Base-by-base conservation (phyloP, 495 filamentous ascomycete genomes). In the Penicillium chermesinum region DNA sequence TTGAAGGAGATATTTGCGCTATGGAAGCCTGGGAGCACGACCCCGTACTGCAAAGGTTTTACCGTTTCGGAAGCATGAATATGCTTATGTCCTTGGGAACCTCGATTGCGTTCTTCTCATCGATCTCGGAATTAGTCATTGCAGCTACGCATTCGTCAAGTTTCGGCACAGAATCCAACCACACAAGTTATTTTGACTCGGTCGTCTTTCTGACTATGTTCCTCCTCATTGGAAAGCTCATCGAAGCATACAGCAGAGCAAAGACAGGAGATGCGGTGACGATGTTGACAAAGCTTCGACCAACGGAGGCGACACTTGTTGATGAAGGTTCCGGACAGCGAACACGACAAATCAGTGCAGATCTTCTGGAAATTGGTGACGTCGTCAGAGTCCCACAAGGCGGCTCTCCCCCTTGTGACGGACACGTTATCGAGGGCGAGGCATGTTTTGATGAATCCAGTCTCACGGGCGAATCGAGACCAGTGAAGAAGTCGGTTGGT, bases 61-160 rank as follows among this genome's bases (percentile, higher is more conserved):
- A 90, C 54, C 82, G 88, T 12, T 97, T 97, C 55, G 91, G 91
- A 13, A 96, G 90, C 67, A 97, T 97, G 91, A 94, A 96, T 57
- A 82, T 93, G 62, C 76, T 97, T 48, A 87, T 97, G 57, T 94
- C 87, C 7, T 72, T 91, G 12, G 91, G 93, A 7, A 95, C 93
- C 0, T 81, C 81, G 4, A 86, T 96, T 39, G 91, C 91, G 1
- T 97, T 96, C 58, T 72, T 95, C 55, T 79, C 88, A 0, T 95
- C 89, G 0, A 67, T 96, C 39, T 86, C 83, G 7, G 79, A 93
- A 41, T 74, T 97, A 46, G 83, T 86, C 18, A 76, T 85, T 34
- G 83, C 83, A 16, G 87, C 82, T 1, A n/a, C n/a, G n/a, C n/a
- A n/a, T n/a, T n/a, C n/a, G n/a, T n/a, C n/a, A n/a, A n/a, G 75